Evolutionary conservation across 2,329 filamentous ascomycete species (phyloP), one percentile per base, ranked within the genome.

Genomic region (Metarhizium sp.): DNA sequence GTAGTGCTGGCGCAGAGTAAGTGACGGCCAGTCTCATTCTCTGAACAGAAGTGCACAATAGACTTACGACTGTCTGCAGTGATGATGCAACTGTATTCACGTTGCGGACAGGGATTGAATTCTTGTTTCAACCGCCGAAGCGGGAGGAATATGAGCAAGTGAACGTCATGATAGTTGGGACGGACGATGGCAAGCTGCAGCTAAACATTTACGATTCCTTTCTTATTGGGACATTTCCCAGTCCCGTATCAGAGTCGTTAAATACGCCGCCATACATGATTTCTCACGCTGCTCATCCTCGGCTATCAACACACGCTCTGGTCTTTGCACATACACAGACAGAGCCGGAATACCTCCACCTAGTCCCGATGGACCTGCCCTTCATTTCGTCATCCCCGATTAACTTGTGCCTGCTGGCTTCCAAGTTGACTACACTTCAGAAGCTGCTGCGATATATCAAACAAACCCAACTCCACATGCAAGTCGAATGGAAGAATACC

Each of bases 201-300:
- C 75, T 95, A 18, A 89, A 85, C 61, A 90, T 95, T 50, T 92
- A 92, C 67, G 88, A 95, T 67, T 92, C 88, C 6, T 90, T 95
- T 63, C 79, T 88, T 57, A 86, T 95, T 56, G 89, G 90, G 3
- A 78, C 72, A 13, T 85, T 91, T 58, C 68, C 73, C 56, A 77
- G 78, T 55, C 78, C 74, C 32, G 66, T 69, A 2, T 73, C 71
- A 4, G 55, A 53, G 16, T 25, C 63, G 48, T 53, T 58, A 1
- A 54, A 58, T 51, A 54, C 58, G 20, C 62, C 65, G 32, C 25
- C 25, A 25, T 72, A 72, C 55, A 70, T 81, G 20, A 69, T 77
- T 49, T 75, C 73, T 30, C 88, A 95, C 66, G 78, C 86, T 34
- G 90, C 87, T 8, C 86, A 95, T 66, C 80, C 86, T 0, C 76